Conservation (phyloP, 1,139 yeast species). For the Suhomyces bribrorum region DNA sequence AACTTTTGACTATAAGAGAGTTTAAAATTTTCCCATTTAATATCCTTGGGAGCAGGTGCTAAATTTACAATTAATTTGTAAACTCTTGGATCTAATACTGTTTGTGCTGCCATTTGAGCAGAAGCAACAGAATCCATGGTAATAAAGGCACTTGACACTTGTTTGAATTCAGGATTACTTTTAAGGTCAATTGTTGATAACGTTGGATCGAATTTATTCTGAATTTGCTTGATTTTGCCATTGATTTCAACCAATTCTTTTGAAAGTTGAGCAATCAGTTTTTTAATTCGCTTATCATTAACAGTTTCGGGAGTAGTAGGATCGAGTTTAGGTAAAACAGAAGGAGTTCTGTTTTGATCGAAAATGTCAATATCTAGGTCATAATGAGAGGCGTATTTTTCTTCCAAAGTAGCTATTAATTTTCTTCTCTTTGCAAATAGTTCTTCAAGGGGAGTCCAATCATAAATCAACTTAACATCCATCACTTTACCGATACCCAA, state of each 20-base stretch:
- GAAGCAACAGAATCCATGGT: constrained; percentile 85
- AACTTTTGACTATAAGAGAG: constrained; percentile 57
- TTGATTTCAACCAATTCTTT: constrained; percentile 29
- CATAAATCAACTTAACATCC: constrained; percentile 55
- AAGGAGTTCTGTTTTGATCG: constrained; percentile 29
- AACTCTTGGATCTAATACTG: constrained; percentile 75
- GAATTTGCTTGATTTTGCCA: constrained; percentile 30
- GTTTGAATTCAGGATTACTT: constrained; percentile 31
- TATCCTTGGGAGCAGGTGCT: constrained; percentile 83
- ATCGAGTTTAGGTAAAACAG: constrained; percentile 20
- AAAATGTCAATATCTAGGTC: constrained; percentile 49
- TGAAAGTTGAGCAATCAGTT: constrained; percentile 23
- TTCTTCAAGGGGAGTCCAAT: constrained; percentile 52
- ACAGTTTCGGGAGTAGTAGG: constrained; percentile 2
- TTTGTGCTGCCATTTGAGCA: constrained; percentile 86
- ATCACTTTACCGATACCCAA: constrained; percentile 62
- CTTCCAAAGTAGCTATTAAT: constrained; percentile 43
- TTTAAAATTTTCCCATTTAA: constrained; percentile 73
- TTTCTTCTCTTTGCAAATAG: constrained; percentile 39
- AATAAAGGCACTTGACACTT: constrained; percentile 69
- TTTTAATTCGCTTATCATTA: constrained; percentile 9
- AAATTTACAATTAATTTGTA: constrained; percentile 66
- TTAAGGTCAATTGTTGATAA: constrained; percentile 29
- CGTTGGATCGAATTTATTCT: constrained; percentile 30
- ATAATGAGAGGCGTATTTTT: constrained; percentile 45